Evolutionary conservation across 2,329 filamentous ascomycete species (phyloP).

Genomic region (Harringtonia lauricola): DNA sequence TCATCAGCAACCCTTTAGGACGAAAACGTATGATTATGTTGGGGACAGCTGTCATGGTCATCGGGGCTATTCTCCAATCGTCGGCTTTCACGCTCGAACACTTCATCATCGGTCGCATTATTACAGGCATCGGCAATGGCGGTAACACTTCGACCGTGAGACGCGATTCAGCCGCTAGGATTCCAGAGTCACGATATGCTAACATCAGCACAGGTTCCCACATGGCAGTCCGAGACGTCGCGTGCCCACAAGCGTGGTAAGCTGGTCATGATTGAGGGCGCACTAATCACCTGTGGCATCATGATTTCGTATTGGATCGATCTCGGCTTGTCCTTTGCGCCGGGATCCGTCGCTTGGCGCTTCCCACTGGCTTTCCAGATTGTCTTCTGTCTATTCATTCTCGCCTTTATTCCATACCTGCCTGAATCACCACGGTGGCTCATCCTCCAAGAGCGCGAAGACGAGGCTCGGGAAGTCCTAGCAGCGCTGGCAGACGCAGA

Average conservation of each 20-base stretch:
- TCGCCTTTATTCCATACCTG: conserved; percentile 23
- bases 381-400: conserved; percentile 24
- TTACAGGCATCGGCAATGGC: conserved; percentile 32
- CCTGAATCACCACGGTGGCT: conserved; percentile 36
- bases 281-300: no score
- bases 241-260: conserved; percentile 21
- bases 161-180: no score
- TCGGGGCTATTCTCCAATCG: conserved; percentile 23
- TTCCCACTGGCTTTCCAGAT: conserved; percentile 34
- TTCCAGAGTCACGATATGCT: no score
- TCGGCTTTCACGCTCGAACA: conserved; percentile 24
- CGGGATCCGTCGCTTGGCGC: conserved; percentile 23
- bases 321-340: conserved; percentile 22
- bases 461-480: conserved; percentile 21
- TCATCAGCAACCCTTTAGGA: conserved; percentile 22
- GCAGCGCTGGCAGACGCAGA: conserved; percentile 15
- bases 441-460: conserved; percentile 22
- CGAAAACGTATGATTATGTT: conserved; percentile 21
- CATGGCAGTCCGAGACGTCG: conserved; percentile 26
- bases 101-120: conserved; percentile 26
- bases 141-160: conserved; percentile 13
- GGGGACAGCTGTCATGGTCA: conserved; percentile 21
- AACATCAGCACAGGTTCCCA: no score
- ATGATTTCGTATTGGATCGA: conserved; percentile 26
- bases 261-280: conserved; percentile 20